Evolutionary conservation across 352 stramenopile genomes (phyloP), one percentile per base, ranked within the genome.

Genomic region (Thraustochytrium sp.): DNA sequence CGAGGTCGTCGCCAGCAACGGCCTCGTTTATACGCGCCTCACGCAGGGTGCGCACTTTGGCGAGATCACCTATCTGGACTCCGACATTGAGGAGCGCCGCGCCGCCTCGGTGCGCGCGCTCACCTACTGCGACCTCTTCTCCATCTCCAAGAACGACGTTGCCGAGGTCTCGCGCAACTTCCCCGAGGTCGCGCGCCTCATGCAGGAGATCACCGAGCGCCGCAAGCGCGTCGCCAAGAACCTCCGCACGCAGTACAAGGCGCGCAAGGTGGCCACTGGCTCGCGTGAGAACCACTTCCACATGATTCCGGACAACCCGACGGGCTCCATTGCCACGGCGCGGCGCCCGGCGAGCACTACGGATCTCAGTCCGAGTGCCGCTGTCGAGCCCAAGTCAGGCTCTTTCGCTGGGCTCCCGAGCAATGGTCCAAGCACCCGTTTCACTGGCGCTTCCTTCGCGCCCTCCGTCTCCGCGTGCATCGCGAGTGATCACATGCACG

Each of bases 111-210:
- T 80, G 61, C 38, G 61, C 11, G 75, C 75, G 18, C 13, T 62
- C 18, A 54, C 55, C 9, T 53, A 84, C 55, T 84, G 55, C 36
- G 75, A 84, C 49, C 34, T 84, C 18, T 84, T 84, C 40, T 83
- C 59, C 29, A 38, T 84, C 44, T 84, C 75, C 2, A 75, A 78
- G 38, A 23, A 73, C 23, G 75, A 84, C 46, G 51, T 84, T 11
- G 61, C 55, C n/a, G 42, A 84, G 26, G 75, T 84, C 18, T 48
- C 37, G 31, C 23, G 42, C 18, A 75, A 62, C 61, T 84, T 84
- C 53, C 75, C 75, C 18, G 75, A 84, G 38, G 61, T 84, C 23
- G 1, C 16, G 5, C 13, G 84, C 23, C 34, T 44, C 31, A 82
- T 84, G 23, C 26, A 78, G 1, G 61, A 48, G n/a, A 62, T 46